Base-by-base conservation (phyloP, 2,329 filamentous ascomycete genomes). In the Aschersonia sp. region DNA sequence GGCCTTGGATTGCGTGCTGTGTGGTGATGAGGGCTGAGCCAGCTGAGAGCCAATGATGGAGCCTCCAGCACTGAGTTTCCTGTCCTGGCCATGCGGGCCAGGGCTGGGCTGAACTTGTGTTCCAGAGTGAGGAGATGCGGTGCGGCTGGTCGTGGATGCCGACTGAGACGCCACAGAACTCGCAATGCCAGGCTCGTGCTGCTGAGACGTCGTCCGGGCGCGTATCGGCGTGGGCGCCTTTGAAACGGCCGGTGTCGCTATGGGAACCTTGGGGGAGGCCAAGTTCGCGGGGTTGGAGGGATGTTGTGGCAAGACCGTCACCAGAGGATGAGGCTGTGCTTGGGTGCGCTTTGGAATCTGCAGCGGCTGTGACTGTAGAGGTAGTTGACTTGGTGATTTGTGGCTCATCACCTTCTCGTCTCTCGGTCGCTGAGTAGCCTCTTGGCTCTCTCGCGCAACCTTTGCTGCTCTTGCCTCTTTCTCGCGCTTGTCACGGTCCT, bases 171-270 rank as follows among this genome's bases (percentile, higher is more conserved):
- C 77, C 52, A 84, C 80, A 3, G 87, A 85, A 46, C 80, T 83
- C 5, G 79, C 77, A 5, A 77, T 72, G 59, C 82, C 78, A 7
- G 80, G 80, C 30, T 82, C 83, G 61, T 92, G 86, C 53, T 94
- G 88, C 53, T 94, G 87, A 6, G 88, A 92, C 44, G 78, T 68
- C 51, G 89, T 85, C 48, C 87, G 81, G 40, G 81, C 76, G 52
- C 85, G 84, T 53, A 80, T 83, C 6, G 89, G 86, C 9, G 86
- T 89, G 4, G 88, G 81, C 28, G 82, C 82, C 62, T 95, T 95
- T 9, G 89, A 82, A 44, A 94, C 67, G 30, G 80, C 82, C 5
- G 92, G 91, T 35, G 86, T 92, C 7, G 85, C 84, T 51, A 87
- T 73, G 31, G 83, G 70, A 46, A 91, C 77, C 60, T 88, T 86